Percentiles rank a stretch among this genome's conserved stretches.
Conservation (phyloP, 225 moss, liverwort and hornwort species). For the Pseudisothecium myosuroides region DNA sequence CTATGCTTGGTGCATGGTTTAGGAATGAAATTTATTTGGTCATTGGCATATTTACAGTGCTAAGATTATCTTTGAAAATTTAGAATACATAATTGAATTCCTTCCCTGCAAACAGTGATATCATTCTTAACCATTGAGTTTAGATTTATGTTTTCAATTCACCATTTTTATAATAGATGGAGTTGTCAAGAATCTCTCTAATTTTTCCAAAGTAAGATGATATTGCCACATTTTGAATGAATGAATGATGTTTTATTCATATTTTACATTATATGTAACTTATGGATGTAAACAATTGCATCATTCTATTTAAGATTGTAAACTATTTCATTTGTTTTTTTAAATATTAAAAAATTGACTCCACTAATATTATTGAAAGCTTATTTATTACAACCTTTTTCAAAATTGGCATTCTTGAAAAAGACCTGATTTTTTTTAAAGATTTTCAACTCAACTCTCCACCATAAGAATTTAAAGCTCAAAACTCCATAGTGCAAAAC, state of each 20-base stretch:
- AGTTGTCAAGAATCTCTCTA: neutral
- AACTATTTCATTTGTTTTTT: neutral
- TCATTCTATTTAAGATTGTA: neutral
- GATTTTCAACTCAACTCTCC: neutral
- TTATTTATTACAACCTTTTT: neutral
- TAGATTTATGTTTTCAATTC: neutral
- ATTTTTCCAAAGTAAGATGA: rapidly evolving
- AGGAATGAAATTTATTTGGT: neutral
- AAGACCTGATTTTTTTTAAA: too few relatives aligned
- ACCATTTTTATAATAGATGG: neutral
- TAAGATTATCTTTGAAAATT: neutral
- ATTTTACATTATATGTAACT: neutral
- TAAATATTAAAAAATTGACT: neutral
- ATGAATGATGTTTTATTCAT: neutral
- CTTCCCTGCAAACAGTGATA: rapidly evolving
- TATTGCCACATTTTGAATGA: neutral
- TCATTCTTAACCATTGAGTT: too few relatives aligned
- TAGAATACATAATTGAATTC: too few relatives aligned
- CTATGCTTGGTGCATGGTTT: rapidly evolving
- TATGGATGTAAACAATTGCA: neutral
- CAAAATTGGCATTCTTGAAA: neutral
- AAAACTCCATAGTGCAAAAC: neutral
- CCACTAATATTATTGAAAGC: neutral
- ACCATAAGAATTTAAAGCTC: rapidly evolving
- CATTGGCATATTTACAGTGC: neutral